Conservation (phyloP, 345 rosid species). For the Clarkia xantiana region DNA sequence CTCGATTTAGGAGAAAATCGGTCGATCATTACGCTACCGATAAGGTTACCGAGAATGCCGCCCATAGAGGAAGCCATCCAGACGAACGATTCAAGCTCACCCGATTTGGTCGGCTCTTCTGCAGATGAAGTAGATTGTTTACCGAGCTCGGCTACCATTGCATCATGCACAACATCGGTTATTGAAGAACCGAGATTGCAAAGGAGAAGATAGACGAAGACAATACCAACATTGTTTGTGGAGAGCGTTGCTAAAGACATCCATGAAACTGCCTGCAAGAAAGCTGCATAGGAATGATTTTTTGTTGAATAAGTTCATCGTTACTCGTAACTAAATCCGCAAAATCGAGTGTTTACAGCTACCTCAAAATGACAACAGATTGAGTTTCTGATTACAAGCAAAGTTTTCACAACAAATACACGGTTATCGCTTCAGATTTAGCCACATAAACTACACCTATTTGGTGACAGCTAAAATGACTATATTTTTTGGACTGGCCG, state of each 20-base stretch:
- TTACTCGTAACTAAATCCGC: no score
- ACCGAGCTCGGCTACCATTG: constrained; percentile 69
- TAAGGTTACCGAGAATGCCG: constrained; percentile 70
- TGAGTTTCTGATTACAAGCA: no score
- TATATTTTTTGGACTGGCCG: no score
- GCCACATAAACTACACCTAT: no score
- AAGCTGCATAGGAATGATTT: constrained; percentile 31
- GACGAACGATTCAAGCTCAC: constrained; percentile 71
- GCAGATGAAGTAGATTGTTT: constrained; percentile 32
- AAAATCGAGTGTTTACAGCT: no score
- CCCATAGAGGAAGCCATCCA: constrained; percentile 74
- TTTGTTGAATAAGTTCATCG: no score
- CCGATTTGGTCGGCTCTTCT: constrained; percentile 6
- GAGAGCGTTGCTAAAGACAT: constrained; percentile 49
- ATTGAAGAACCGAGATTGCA: constrained; percentile 82
- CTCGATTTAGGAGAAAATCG: constrained; percentile 30
- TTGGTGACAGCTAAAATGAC: no score
- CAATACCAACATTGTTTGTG: constrained; percentile 36
- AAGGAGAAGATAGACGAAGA: constrained; percentile 50
- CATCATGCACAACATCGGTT: constrained; percentile 89
- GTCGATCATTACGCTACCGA: constrained; percentile 56
- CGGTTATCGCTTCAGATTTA: no score
- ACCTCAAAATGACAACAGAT: no score
- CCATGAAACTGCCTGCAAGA: constrained; percentile 84
- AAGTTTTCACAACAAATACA: no score